These are phyloP conservation scores for Trichophaea hybrida DNA, from an alignment of 2,329 filamentous ascomycete species.

Conservation along the genomic window DNA sequence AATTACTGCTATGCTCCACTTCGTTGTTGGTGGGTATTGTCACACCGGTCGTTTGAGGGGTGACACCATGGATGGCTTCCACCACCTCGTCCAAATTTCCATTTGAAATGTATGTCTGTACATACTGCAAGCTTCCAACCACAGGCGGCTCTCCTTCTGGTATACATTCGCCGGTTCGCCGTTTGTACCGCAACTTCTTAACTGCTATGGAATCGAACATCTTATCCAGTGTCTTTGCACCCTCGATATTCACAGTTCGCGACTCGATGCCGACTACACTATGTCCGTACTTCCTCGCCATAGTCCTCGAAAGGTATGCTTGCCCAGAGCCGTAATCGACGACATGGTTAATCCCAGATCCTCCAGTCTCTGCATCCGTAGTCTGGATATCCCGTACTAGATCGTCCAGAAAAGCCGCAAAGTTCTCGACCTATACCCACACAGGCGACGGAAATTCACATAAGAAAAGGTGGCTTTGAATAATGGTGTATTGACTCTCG, in stretches of 20 bases:
- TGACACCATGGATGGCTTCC: constrained; percentile 41
- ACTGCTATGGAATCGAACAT: constrained; percentile 55
- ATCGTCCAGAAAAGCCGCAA: constrained; percentile 68
- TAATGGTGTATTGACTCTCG: neutral
- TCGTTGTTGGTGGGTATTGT: constrained; percentile 16
- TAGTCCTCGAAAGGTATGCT: constrained; percentile 80
- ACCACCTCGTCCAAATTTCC: constrained; percentile 57
- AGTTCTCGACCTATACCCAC: constrained; percentile 41
- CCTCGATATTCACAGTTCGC: constrained; percentile 68
- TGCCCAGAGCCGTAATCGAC: constrained; percentile 95
- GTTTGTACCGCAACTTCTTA: constrained; percentile 11
- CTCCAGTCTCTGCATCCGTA: constrained; percentile 30
- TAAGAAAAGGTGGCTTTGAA: too few relatives aligned
- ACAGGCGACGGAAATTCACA: neutral
- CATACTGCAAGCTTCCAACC: constrained; percentile 50
- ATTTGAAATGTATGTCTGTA: constrained; percentile 58
- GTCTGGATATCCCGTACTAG: constrained; percentile 44
- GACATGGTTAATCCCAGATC: constrained; percentile 55
- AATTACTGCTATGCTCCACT: neutral
- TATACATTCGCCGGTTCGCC: constrained; percentile 25
- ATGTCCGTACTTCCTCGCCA: constrained; percentile 62
- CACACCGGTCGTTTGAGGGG: constrained; percentile 16
- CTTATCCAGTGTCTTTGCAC: constrained; percentile 74
- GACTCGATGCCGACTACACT: constrained; percentile 88
- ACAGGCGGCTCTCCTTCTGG: neutral